Base-by-base conservation (phyloP, 75 land plant genomes). In the Selaginella moellendorffii region DNA sequence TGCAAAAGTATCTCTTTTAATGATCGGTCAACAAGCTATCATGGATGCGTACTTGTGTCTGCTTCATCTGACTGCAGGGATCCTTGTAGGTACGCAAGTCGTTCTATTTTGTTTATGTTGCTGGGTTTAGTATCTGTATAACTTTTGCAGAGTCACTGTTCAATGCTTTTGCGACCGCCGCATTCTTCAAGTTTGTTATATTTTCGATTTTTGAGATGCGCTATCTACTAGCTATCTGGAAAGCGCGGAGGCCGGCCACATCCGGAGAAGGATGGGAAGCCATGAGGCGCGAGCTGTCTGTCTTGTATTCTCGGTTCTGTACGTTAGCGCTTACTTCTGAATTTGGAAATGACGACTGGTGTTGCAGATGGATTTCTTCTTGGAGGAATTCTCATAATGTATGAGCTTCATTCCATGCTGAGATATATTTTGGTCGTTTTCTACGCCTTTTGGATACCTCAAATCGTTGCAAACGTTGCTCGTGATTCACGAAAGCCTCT, bases 141-240 rank as follows among this genome's bases (percentile, higher is more conserved):
- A 36, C 14, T 36, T 36, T n/a, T 80, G 62, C 90, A 95, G 99
- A 95, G 30, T 95, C 99, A 25, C 68, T 95, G 54, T 95, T 95
- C 67, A 95, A 95, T 86, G 99, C 99, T 19, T 95, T 95, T 80
- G 99, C 99, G 64, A 95, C 99, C 28, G 99, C 99, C 29, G 99
- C 99, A 51, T 95, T 95, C 68, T 95, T 95, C 99, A 95, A 95
- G 80, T 95, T 95, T 75, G 99, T 95, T 14, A 89, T 95, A 26
- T 95, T 95, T 68, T 83, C 99, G 18, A 95, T 95, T 58, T 95
- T 95, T 86, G 99, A 95, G 75, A 95, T 89, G 91, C 68, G 99
- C 59, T 95, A 89, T 74, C 79, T 95, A 64, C 85, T 95, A 54
- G 99, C 88, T 0, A 89, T 95, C 71, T 95, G 99, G 99, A 95